Evolutionary conservation across 1,284 basidiomycete genomes (phyloP), one percentile per base, ranked within the genome.

Genomic region (Trichosporon faecale): DNA sequence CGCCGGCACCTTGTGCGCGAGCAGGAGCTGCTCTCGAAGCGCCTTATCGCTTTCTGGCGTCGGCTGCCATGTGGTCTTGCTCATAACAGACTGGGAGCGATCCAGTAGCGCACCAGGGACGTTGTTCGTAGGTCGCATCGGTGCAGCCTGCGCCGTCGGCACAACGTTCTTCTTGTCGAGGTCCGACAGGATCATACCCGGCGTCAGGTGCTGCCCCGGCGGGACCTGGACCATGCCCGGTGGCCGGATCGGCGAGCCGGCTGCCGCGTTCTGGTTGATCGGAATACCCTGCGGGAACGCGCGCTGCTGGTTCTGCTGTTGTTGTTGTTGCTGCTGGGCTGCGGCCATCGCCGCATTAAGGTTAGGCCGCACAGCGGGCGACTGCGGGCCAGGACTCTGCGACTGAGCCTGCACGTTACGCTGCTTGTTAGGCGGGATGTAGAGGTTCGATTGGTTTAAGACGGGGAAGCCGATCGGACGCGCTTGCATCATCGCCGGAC

Each of bases 211-310:
- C 21, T 68, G 67, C 0, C 70, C 70, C 0, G 69, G 70, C n/a
- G 66, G 21, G 40, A 65, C 65, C 33, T 69, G 65, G 33, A 72
- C 60, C n/a, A 65, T 68, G 7, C 65, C 65, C 14, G 69, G 65
- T 14, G 68, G 68, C 11, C 68, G 65, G 11, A 67, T 27, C 1
- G 65, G 65, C 18, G 65, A 29, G 60, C 60, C 68, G 2, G 68
- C 70, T 0, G 73, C 66, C 1, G 67, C 46, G 21, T 57, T 40
- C 27, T 66, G 57, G 29, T 70, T 63, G 9, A 79, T 72, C 0
- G 80, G 80, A 14, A 79, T 78, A 35, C 80, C 80, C 49, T 75
- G 73, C 57, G 75, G 73, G 73, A 82, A 74, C 70, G 80, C 73
- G 2, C 75, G 70, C 63, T 76, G 74, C 18, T 60, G 57, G 16